phyloP scores from a whole-genome alignment of 2,329 filamentous ascomycete genomes.

The Epichloe brachyelytri region DNA sequence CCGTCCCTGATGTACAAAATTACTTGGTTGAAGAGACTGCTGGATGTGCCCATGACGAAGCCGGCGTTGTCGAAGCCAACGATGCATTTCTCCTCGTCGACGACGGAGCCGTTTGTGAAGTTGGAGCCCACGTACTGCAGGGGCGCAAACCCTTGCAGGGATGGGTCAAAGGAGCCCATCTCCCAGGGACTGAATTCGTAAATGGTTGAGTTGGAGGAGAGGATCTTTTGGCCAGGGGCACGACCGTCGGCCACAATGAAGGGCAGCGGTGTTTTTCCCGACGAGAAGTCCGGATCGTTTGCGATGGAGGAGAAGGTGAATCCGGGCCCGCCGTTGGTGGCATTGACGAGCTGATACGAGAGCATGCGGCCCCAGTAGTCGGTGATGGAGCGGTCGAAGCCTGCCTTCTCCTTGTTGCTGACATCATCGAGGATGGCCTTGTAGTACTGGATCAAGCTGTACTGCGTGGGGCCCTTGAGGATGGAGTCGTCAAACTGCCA shows the following conservation, averaged over 20 bases:
- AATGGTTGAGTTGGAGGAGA: constrained; percentile 43
- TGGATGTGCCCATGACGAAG: constrained; percentile 72
- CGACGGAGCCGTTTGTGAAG: constrained; percentile 36
- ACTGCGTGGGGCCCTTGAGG: constrained; percentile 24
- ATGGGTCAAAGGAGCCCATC: constrained; percentile 50
- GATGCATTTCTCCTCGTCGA: constrained; percentile 32
- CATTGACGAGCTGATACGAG: constrained; percentile 76
- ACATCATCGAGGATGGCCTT: constrained; percentile 22
- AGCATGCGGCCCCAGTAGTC: constrained; percentile 84
- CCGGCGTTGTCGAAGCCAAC: constrained; percentile 66
- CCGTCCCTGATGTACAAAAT: constrained; percentile 53
- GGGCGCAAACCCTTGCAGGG: constrained; percentile 45
- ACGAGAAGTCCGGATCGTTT: constrained; percentile 29
- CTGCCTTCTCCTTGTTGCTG: constrained; percentile 24
- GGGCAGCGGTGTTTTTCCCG: constrained; percentile 32
- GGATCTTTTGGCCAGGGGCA: constrained; percentile 27
- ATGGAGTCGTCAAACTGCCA: constrained; percentile 31
- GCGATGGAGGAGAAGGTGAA: constrained; percentile 69
- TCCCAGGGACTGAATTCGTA: constrained; percentile 57
- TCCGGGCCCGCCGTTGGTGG: constrained; percentile 55
- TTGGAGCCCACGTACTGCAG: constrained; percentile 47
- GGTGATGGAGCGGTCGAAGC: constrained; percentile 53
- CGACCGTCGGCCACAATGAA: constrained; percentile 37
- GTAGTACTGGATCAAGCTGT: constrained; percentile 27
- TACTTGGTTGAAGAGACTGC: constrained; percentile 62